Percentiles rank a stretch among this genome's conserved stretches.
Conservation (phyloP, 768 basidiomycete genomes). For the Rhizopogon rudus region DNA sequence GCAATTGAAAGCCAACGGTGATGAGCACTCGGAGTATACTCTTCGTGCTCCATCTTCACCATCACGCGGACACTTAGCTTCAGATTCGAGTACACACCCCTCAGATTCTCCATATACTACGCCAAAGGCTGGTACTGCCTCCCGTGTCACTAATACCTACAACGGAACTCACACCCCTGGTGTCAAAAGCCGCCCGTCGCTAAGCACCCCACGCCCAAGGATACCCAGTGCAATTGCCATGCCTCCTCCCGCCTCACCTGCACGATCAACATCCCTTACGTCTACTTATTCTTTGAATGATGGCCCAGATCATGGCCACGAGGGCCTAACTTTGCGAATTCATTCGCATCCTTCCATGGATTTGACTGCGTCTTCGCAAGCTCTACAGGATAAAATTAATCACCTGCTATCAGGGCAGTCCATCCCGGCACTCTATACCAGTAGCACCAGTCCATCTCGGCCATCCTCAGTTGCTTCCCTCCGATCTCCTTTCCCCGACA, state of each 20-base stretch:
- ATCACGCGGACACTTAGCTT: constrained; percentile 31
- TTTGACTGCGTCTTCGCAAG: constrained; percentile 34
- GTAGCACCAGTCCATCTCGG: constrained; percentile 8
- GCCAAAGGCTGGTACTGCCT: constrained; percentile 49
- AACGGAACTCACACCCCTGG: constrained; percentile 15
- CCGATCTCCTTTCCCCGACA: constrained; percentile 35
- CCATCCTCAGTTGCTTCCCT: constrained; percentile 23
- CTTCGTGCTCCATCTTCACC: constrained; percentile 30
- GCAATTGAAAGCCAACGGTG: constrained; percentile 45
- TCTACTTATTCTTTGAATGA: constrained; percentile 37
- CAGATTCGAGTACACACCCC: constrained; percentile 32
- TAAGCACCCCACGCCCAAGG: constrained; percentile 56
- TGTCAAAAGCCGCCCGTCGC: constrained; percentile 27
- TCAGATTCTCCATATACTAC: constrained; percentile 59
- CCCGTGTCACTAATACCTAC: constrained; percentile 12
- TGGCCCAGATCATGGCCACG: constrained; percentile 7
- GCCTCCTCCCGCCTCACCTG: constrained; percentile 75
- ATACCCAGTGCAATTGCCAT: constrained; percentile 72
- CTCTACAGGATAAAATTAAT: constrained; percentile 47
- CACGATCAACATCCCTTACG: constrained; percentile 25
- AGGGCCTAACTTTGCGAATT: constrained; percentile 9
- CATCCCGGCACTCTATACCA: not conserved
- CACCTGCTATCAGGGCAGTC: constrained; percentile 33
- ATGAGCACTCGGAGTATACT: constrained; percentile 13
- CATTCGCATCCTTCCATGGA: constrained; percentile 24